Evolutionary conservation across 2,329 filamentous ascomycete genomes (phyloP).

Genomic region (Didymosphaeria variabile): DNA sequence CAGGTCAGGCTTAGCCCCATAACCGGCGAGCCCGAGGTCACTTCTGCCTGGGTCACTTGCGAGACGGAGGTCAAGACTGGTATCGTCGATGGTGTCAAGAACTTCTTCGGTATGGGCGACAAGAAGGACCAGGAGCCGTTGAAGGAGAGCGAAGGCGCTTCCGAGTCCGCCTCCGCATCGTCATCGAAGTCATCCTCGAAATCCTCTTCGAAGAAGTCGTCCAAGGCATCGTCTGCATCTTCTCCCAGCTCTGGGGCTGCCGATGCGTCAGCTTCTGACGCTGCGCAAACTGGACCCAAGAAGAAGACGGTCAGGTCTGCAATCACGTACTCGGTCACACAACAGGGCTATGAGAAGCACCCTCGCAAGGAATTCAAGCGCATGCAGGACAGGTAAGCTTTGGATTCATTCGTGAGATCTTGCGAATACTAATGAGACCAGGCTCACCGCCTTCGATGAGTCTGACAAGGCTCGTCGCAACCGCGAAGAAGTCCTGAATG

Average conservation of each 20-base stretch:
- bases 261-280: constrained; percentile 58
- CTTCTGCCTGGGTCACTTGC: constrained; percentile 82
- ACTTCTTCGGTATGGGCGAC: constrained; percentile 91
- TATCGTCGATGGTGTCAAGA: constrained; percentile 93
- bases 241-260: constrained; percentile 54
- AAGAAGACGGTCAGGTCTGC: constrained; percentile 62
- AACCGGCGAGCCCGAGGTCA: constrained; percentile 81
- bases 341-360: constrained; percentile 62
- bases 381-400: constrained; percentile 65
- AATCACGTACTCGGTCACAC: constrained; percentile 56
- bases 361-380: constrained; percentile 67
- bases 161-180: constrained; percentile 55
- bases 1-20: constrained; percentile 75
- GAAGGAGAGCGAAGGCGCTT: constrained; percentile 59
- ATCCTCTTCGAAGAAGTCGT: constrained; percentile 42
- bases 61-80: constrained; percentile 81
- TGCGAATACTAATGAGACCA: constrained; percentile 44
- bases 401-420: neutral
- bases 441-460: constrained; percentile 82
- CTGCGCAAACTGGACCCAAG: constrained; percentile 57
- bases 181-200: constrained; percentile 51
- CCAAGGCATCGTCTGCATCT: constrained; percentile 51
- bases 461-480: constrained; percentile 81
- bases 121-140: constrained; percentile 83
- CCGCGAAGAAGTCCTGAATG: constrained; percentile 88